Conservation (phyloP, 208 protist genomes). For the Tritrichomonas foetus region DNA sequence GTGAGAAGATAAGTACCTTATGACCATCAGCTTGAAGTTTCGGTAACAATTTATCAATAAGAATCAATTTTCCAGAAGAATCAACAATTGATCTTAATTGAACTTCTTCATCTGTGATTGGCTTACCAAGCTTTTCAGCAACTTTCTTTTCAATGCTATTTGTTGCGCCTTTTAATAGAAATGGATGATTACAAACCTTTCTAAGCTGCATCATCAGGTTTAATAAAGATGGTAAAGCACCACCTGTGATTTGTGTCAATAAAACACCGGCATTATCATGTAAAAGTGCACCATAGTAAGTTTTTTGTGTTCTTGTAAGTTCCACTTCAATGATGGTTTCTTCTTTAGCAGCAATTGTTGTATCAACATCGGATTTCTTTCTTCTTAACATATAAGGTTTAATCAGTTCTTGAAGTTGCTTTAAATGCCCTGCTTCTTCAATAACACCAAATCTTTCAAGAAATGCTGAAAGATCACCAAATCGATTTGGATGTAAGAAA, state of each 20-base stretch:
- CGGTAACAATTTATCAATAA: conserved; percentile 68
- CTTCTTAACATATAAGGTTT: conserved; percentile 70
- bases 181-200: conserved; percentile 83
- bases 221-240: not conserved
- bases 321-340: conserved; percentile 68
- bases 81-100: conserved; percentile 53
- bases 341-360: conserved; percentile 74
- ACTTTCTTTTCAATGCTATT: conserved; percentile 68
- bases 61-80: conserved; percentile 63
- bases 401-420: conserved; percentile 56
- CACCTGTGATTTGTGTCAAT: not conserved
- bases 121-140: conserved; percentile 68
- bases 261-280: not conserved
- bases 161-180: conserved; percentile 83
- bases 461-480: conserved; percentile 63
- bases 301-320: conserved; percentile 66
- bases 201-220: conserved; percentile 59
- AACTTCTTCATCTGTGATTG: not conserved
- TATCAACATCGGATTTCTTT: conserved; percentile 83
- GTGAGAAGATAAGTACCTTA: conserved; percentile 85
- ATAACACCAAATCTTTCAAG: conserved; percentile 47
- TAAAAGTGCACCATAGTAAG: conserved; percentile 66
- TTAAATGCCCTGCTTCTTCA: conserved; percentile 21
- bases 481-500: conserved; percentile 61
- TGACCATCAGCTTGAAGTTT: conserved; percentile 69